Evolutionary conservation across 208 protist genomes (phyloP), one percentile per base, ranked within the genome.

Genomic region (Porcisia deanei): DNA sequence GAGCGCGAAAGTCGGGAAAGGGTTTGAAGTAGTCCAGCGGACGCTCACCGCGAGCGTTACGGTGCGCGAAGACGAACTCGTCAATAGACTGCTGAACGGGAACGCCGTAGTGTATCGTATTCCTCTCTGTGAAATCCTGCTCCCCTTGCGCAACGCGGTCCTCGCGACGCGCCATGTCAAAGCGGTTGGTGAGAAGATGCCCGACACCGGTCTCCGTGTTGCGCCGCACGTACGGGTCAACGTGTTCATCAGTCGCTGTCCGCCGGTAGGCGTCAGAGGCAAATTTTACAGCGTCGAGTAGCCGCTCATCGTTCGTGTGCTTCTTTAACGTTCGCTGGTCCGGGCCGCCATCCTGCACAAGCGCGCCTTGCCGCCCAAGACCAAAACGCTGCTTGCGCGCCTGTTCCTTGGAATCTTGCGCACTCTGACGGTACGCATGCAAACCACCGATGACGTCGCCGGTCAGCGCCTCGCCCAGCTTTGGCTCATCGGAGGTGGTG

Each of bases 11-110:
- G 78, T 90, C 68, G 9, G 94, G 94, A 71, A 96, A 96, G 12
- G 94, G 94, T 60, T 87, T 91, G 84, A 96, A 97, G 79, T 96
- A 97, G 63, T 96, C 94, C 53, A 96, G 80, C 47, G 94, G 92
- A 14, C 94, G 85, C 66, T 97, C 91, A 1, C 89, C 89, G 59
- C 91, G 88, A 0, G 91, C 91, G 76, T 96, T 96, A 72, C 89
- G 89, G 72, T 91, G 94, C n/a, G 88, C 74, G 43, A 94, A 81
- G 9, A 97, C 94, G 73, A 93, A 94, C 79, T 96, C 91, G 77
- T 97, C 94, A 10, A 96, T 73, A 5, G 75, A 85, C 77, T 93
- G 91, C 76, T 91, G 84, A 47, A 96, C 76, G 18, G 91, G 94
- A 37, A 88, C 82, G 57, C 94, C 94, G 63, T 91, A 92, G 81